Evolutionary conservation across 2,329 filamentous ascomycete genomes (phyloP), one percentile per base, ranked within the genome.

Genomic region (Septoria linicola): DNA sequence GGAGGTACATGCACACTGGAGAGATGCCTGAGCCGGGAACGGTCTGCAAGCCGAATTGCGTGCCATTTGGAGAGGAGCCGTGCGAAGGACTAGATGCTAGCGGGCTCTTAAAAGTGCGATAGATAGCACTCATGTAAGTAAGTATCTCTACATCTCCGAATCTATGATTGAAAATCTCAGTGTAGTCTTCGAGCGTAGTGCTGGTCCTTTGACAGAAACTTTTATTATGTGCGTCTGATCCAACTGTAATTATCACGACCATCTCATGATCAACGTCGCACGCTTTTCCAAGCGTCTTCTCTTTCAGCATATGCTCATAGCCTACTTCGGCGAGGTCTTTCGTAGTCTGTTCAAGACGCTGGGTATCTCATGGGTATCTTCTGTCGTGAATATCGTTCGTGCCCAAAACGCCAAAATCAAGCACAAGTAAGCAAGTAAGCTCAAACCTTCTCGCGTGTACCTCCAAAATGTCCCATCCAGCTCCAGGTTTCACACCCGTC

Each of bases 1-100:
- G 63, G 17, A 49, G 21, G 10, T 71, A 70, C 42, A 67, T 70
- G 42, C 59, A 68, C 17, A 61, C 59, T 14, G 68, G 67, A 5
- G 45, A 55, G 19, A 27, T 70, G 31, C 68, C 68, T 5, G 41
- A 47, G 0, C 20, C 54, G 4, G 62, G 55, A 6, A 67, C 63
- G 11, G 37, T 63, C 1, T 70, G 68, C 51, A 30, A 59, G 31
- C 44, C 56, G 3, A 35, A 52, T 10, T 58, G 56, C 36, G 39
- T 40, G 16, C 56, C 56, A 3, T 58, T 58, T 23, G 39, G 27
- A n/a, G 16, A 47, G 11, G 19, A 47, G 11, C 14, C 30, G 1
- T 58, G 56, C 25, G 41, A 54, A 31, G 40, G 50, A 19, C 49
- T 55, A n/a, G 42, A 49, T 23, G 35, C 8, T 34, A 14, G 34